Evolutionary conservation across 768 basidiomycete species (phyloP), one percentile per base, ranked within the genome.

Genomic region (Boletus vinaceobasis): DNA sequence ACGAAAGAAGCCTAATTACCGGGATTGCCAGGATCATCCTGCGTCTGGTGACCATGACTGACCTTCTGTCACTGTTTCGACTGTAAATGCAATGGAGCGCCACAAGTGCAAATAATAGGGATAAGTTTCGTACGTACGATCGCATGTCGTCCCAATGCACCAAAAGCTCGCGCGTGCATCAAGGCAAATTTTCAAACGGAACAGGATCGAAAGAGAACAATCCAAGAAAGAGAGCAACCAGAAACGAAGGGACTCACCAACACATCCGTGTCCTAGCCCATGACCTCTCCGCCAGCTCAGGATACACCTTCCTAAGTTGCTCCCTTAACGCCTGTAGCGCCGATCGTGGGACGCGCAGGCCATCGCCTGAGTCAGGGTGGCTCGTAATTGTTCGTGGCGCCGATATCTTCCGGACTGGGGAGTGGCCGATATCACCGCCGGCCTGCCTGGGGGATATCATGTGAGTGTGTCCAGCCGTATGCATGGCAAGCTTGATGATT

Each of bases 211-310:
- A 42, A 29, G 13, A 52, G 2, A 8, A 43, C 7, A 42, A 56
- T 7, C 15, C 32, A 44, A 38, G 7, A 26, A 46, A 31, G 27
- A 13, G 2, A 44, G 2, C 5, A 36, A 14, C 15, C 23, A 32
- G 11, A 31, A 48, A 32, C 14, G 15, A 14, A 53, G 36, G 10
- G 10, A 68, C 82, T 67, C 65, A 91, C 95, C 95, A 98, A 73
- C 95, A 98, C 58, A 98, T 70, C 55, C 95, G 74, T 11, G 93
- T 95, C 7, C 75, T 75, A 31, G 72, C 66, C 65, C 93, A 89
- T 0, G 88, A 80, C 68, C 85, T 88, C 60, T 82, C 72, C 6
- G 83, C 88, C 43, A 98, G 77, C 47, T 83, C 83, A 26, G 95
- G 96, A 71, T 88, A 94, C 26, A 93, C 73, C 32, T 71, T 65